These are phyloP conservation scores for Diatrype stigma DNA, from an alignment of 2,329 filamentous ascomycete genomes.

Conservation along the genomic window DNA sequence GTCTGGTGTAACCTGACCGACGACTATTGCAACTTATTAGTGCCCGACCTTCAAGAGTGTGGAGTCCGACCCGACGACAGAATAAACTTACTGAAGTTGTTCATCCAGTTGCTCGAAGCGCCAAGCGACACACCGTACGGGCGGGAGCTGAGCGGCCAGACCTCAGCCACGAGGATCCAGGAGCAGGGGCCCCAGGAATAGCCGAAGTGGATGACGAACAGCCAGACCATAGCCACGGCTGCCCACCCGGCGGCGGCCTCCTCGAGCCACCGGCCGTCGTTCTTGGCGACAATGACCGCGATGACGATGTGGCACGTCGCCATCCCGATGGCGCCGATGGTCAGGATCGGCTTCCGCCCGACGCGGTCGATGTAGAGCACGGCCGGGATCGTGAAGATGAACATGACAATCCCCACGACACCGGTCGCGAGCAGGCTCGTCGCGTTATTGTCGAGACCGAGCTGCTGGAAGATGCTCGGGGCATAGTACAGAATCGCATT, in stretches of 20 bases:
- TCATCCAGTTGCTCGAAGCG: conserved; percentile 58
- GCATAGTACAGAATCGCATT: conserved; percentile 66
- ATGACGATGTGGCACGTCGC: conserved; percentile 67
- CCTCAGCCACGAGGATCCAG: conserved; percentile 72
- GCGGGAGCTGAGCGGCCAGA: conserved; percentile 67
- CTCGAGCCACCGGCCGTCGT: conserved; percentile 52
- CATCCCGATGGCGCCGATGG: conserved; percentile 66
- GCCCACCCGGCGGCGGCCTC: conserved; percentile 67
- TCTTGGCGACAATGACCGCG: conserved; percentile 62
- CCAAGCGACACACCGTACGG: conserved; percentile 69
- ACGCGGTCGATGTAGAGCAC: conserved; percentile 63
- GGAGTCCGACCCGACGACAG: too few species aligned
- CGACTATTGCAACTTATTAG: conserved; percentile 44
- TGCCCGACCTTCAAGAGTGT: too few species aligned
- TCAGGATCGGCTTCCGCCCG: conserved; percentile 59
- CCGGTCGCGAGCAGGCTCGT: conserved; percentile 63
- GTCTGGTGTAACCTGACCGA: conserved; percentile 66
- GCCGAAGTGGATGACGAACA: conserved; percentile 71
- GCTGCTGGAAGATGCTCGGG: conserved; percentile 63
- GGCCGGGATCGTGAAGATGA: conserved; percentile 62
- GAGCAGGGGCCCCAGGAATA: conserved; percentile 72
- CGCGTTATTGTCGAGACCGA: conserved; percentile 52
- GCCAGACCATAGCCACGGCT: conserved; percentile 63
- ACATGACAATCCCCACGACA: conserved; percentile 68
- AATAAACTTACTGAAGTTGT: conserved; percentile 43